phyloP scores from a whole-genome alignment of 441 rosid genomes.

The Populus trichocarpa region DNA sequence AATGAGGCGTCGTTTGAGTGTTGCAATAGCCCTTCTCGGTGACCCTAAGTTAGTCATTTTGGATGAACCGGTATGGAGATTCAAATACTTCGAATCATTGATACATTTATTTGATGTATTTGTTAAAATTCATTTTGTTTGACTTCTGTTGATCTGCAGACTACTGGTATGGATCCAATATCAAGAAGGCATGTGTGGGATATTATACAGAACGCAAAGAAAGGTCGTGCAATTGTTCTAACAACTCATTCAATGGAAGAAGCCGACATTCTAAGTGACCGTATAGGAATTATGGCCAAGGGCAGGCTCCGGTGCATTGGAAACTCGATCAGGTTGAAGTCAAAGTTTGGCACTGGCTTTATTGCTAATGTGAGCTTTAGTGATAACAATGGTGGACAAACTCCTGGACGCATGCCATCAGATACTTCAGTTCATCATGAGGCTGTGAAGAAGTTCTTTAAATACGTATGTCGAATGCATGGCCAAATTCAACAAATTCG shows the following conservation, averaged over 20 bases:
- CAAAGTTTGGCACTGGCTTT: constrained; percentile 83
- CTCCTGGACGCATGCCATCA: constrained; percentile 27
- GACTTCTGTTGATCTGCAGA: constrained; percentile 34
- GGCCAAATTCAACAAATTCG: neutral
- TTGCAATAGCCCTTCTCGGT: constrained; percentile 84
- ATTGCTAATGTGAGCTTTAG: constrained; percentile 69
- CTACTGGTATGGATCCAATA: constrained; percentile 92
- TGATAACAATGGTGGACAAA: constrained; percentile 35
- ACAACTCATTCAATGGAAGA: constrained; percentile 98
- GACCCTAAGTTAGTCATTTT: constrained; percentile 84
- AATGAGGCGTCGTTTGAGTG: constrained; percentile 93
- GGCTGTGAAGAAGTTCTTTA: constrained; percentile 67
- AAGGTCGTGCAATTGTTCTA: constrained; percentile 75
- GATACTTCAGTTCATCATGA: constrained; percentile 31
- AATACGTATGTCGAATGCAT: constrained; percentile 39
- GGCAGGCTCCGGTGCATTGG: constrained; percentile 87
- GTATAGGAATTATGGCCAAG: constrained; percentile 95
- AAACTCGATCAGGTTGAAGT: constrained; percentile 82
- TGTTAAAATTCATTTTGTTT: neutral
- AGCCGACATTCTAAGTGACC: constrained; percentile 86
- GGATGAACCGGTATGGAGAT: constrained; percentile 72
- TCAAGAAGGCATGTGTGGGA: constrained; percentile 98
- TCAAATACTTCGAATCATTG: neutral
- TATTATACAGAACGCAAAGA: constrained; percentile 77
- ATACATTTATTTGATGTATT: neutral